Percentiles rank a stretch among this genome's conserved stretches.
Conservation (phyloP, 345 rosid species). For the Trapa bicornis region DNA sequence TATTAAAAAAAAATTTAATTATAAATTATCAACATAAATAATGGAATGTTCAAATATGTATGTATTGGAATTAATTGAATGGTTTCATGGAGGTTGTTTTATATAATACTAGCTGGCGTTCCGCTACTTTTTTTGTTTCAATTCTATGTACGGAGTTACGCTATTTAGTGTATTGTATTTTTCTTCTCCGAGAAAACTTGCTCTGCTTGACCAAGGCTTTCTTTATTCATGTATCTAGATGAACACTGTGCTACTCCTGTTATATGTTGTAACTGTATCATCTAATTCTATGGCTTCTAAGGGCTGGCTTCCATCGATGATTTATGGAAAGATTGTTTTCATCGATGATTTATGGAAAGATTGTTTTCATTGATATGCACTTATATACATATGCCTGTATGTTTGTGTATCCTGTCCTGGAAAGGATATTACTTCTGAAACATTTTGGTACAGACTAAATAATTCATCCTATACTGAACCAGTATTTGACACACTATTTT, state of each 20-base stretch:
- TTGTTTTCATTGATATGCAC: background rate
- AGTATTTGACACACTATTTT: background rate
- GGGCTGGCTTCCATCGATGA: background rate
- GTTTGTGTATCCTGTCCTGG: background rate
- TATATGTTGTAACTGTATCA: background rate
- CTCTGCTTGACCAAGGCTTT: background rate
- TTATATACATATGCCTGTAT: background rate
- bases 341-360: background rate
- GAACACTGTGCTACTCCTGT: background rate
- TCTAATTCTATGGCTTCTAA: background rate
- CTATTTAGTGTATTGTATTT: background rate
- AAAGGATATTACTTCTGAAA: background rate
- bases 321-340: background rate
- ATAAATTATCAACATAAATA: too few relatives aligned
- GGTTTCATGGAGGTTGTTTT: background rate
- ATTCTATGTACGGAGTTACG: background rate
- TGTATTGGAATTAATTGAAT: background rate
- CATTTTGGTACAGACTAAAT: background rate
- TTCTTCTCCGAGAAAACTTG: background rate
- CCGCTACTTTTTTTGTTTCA: background rate
- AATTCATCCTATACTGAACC: background rate
- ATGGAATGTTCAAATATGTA: too few relatives aligned
- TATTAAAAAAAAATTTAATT: too few relatives aligned
- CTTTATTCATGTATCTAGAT: background rate
- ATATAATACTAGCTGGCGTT: background rate